phyloP scores from a whole-genome alignment of 2,329 filamentous ascomycete species.

The Curvularia sp. region DNA sequence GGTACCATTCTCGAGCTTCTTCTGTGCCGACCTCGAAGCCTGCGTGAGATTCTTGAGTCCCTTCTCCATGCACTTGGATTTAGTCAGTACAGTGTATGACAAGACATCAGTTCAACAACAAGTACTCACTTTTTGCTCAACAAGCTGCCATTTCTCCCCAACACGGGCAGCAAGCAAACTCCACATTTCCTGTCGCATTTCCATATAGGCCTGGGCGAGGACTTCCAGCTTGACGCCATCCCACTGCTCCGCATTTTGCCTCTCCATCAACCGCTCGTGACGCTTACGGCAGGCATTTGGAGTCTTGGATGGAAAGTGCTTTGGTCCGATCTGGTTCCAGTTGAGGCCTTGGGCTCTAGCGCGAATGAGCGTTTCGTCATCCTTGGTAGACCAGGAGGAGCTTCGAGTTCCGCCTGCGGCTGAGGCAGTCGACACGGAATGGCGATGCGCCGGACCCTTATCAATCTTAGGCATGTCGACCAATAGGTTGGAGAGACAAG shows the following conservation, averaged over 20 bases:
- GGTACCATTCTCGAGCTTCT: constrained; percentile 62
- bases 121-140: constrained; percentile 77
- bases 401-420: constrained; percentile 45
- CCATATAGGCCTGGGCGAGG: constrained; percentile 80
- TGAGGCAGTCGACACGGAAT: constrained; percentile 43
- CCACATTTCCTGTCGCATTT: constrained; percentile 83
- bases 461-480: constrained; percentile 57
- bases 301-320: constrained; percentile 77
- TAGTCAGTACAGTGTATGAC: constrained; percentile 18
- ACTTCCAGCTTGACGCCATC: constrained; percentile 76
- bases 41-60: constrained; percentile 82
- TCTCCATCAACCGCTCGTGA: constrained; percentile 83
- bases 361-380: constrained; percentile 75
- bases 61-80: constrained; percentile 76
- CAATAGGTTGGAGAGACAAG: constrained; percentile 26
- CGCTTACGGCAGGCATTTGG: constrained; percentile 88
- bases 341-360: constrained; percentile 79
- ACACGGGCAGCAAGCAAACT: constrained; percentile 69
- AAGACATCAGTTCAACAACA: background rate
- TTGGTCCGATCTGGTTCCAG: constrained; percentile 80
- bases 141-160: constrained; percentile 66
- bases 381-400: constrained; percentile 70
- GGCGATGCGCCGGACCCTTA: constrained; percentile 42
- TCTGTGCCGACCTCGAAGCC: constrained; percentile 69
- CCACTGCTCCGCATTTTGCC: constrained; percentile 76